These are phyloP conservation scores for Truncatella angustata DNA, from an alignment of 2,329 filamentous ascomycete genomes.

Conservation along the genomic window DNA sequence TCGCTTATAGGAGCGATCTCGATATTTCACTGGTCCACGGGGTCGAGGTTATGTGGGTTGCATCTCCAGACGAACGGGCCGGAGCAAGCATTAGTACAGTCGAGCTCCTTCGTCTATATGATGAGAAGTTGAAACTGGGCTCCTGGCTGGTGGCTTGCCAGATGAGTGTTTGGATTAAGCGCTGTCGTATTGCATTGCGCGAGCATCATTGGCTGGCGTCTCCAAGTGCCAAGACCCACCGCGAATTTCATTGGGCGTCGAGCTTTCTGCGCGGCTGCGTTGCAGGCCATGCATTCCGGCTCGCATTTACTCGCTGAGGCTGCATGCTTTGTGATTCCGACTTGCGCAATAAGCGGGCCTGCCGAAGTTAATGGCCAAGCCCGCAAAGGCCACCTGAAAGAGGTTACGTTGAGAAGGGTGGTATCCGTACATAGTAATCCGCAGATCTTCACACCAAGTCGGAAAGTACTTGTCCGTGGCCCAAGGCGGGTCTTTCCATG, in stretches of 20 bases:
- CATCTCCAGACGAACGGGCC: constrained; percentile 7
- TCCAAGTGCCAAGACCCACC: constrained; percentile 17
- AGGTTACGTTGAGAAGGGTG: not conserved
- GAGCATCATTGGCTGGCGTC: constrained; percentile 20
- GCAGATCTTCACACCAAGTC: too few species aligned
- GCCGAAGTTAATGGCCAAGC: not conserved
- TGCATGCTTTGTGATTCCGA: not conserved
- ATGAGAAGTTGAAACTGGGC: constrained; percentile 23
- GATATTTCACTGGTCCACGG: constrained; percentile 20
- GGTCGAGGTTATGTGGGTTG: constrained; percentile 3
- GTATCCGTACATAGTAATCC: too few species aligned
- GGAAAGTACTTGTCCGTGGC: too few species aligned
- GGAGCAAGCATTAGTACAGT: constrained; percentile 13
- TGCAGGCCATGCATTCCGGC: constrained; percentile 10
- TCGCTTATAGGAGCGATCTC: constrained; percentile 11
- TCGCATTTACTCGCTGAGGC: constrained; percentile 5
- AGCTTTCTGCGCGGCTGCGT: constrained; percentile 26
- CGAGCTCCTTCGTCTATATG: constrained; percentile 20
- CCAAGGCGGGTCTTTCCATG: too few species aligned
- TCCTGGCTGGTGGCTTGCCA: constrained; percentile 25
- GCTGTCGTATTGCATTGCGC: constrained; percentile 17
- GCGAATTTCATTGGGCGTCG: constrained; percentile 24
- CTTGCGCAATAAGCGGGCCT: not conserved
- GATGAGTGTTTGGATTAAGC: constrained; percentile 30
- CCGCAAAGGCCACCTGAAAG: not conserved